Evolutionary conservation across 371 early-diverging fungal species (phyloP), one percentile per base, ranked within the genome.

Genomic region (Actinomucor elegans): DNA sequence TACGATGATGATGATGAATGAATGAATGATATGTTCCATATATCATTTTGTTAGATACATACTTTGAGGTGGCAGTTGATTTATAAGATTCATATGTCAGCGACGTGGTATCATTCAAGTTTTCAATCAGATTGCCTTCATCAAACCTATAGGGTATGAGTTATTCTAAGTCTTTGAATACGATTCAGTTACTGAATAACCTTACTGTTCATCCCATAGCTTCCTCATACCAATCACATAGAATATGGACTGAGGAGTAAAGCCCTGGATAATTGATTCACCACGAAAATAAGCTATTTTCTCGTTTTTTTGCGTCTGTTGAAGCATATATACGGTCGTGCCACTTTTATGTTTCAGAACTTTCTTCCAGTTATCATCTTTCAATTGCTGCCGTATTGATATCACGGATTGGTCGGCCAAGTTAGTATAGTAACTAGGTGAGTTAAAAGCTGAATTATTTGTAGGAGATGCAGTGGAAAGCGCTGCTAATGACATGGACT

Each of bases 181-280:
- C n/a, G n/a, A n/a, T n/a, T n/a, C n/a, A n/a, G n/a, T n/a, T n/a
- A n/a, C n/a, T n/a, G n/a, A n/a, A 48, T 27, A 28, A 21, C 65
- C 67, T 62, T 61, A 77, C 78, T 71, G 54, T 31, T 64, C 60
- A 66, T 85, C 85, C 84, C 84, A 85, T 14, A 86, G 55, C 44
- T 82, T 83, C 28, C 88, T 66, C 64, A 81, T 83, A n/a, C 83
- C 85, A 48, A 88, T 81, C 11, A 86, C 79, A 18, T 84, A 79
- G 54, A 86, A 85, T 27, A 88, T 78, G 12, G 85, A 75, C 38
- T 85, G 85, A 2, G 88, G 86, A 11, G 80, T 64, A 44, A 83
- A 84, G 1, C 84, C 84, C 47, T 81, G 78, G 38, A 88, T 80
- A 6, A 85, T 64, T 24, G 71, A 68, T 55, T 84, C 85, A 21